Conservation (phyloP, 306 rosid species). For the Cicer bijugum region DNA sequence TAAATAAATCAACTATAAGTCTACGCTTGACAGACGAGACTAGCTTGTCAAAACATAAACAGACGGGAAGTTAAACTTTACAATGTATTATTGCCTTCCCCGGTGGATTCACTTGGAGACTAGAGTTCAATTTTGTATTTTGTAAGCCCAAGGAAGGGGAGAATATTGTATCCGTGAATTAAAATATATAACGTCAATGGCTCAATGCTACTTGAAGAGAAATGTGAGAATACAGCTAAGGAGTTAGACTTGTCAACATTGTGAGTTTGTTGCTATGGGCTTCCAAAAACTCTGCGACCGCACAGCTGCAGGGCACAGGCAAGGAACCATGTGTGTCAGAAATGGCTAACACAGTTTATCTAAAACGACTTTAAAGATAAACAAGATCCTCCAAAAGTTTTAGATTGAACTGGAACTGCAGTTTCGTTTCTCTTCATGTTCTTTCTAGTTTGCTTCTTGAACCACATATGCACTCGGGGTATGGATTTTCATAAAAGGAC, state of each 20-base stretch:
- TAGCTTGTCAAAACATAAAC: not conserved
- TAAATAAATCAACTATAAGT: not conserved
- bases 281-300: constrained; percentile 14
- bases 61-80: not conserved
- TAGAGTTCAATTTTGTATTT: not conserved
- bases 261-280: constrained; percentile 17
- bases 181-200: not conserved
- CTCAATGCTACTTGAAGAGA: constrained; percentile 14
- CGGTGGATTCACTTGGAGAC: not conserved
- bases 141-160: not conserved
- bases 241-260: constrained; percentile 8
- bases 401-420: constrained; percentile 42
- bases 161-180: not conserved
- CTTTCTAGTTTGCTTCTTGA: constrained; percentile 49
- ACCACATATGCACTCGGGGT: constrained; percentile 90
- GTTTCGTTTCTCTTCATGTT: constrained; percentile 41
- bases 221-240: constrained; percentile 7
- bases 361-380: constrained; percentile 36
- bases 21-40: not conserved
- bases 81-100: not conserved
- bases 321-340: constrained; percentile 6
- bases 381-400: constrained; percentile 26
- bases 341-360: constrained; percentile 29
- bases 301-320: constrained; percentile 10
- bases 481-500: constrained; percentile 84